Base-by-base conservation (phyloP, 2,329 filamentous ascomycete genomes). In the Claviceps purpurea region DNA sequence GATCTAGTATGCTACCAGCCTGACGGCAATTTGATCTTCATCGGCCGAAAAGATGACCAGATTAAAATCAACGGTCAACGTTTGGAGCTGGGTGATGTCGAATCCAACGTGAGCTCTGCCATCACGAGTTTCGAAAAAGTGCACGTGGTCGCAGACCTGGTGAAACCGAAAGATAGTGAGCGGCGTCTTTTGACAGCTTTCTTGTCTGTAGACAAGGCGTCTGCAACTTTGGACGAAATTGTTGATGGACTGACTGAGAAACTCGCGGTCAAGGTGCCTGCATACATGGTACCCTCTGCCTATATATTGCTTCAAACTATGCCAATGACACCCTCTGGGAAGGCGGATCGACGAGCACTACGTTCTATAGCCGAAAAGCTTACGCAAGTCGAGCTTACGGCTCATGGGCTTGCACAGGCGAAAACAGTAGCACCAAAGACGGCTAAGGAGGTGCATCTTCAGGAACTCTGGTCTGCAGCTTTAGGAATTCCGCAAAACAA, bases 11-110 rank as follows among this genome's bases (percentile, higher is more conserved):
- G 56, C 13, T 65, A 66, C 24, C 55, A 62, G 37, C 24, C 51
- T 0, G 61, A 73, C 49, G 69, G 69, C 4, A 57, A 54, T n/a
- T 59, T 75, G 5, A 54, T 61, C 0, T 73, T 68, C 49, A 56
- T 76, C 41, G 38, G 47, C 2, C 74, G 74, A 40, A 65, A 77
- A 56, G 77, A 81, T 56, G 67, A 65, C 0, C 77, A 81, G 58
- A 69, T 80, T 40, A 81, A 81, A 57, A 62, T 81, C 13, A 68
- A 70, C n/a, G 79, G 81, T 44, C 56, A 57, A 41, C 54, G 56
- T 1, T 45, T 57, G 13, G 56, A 57, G 49, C 49, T 54, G 13
- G 52, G 39, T 38, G 54, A 51, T 20, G 49, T 56, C 3, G 56
- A 55, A 22, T 38, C 30, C 18, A 20, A 49, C 26, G 42, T 51